Evolutionary conservation across 345 rosid species (phyloP).

Genomic region (Gossypium thurberi): DNA sequence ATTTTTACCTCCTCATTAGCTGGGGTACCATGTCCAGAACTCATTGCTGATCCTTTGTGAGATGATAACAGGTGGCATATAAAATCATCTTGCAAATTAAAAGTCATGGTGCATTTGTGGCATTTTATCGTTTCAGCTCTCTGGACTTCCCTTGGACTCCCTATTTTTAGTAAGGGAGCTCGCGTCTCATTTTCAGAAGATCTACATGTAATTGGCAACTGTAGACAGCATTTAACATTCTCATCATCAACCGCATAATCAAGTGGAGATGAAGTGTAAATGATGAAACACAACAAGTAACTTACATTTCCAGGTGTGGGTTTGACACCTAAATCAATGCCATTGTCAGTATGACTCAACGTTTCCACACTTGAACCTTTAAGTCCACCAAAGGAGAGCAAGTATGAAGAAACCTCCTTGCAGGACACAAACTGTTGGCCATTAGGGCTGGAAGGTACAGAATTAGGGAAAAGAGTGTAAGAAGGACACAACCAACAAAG

Average conservation of each 20-base stretch:
- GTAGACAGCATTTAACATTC: constrained; percentile 18
- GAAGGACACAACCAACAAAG: constrained; percentile 10
- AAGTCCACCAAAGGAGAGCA: constrained; percentile 31
- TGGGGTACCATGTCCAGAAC: constrained; percentile 17
- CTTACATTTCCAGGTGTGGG: constrained; percentile 33
- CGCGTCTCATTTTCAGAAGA: constrained; percentile 22
- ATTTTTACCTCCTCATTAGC: constrained; percentile 20
- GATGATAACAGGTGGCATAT: constrained; percentile 35
- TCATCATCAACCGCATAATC: constrained; percentile 19
- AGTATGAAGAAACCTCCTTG: constrained; percentile 56
- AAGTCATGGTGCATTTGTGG: constrained; percentile 40
- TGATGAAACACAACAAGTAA: neutral
- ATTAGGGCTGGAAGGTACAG: constrained; percentile 49
- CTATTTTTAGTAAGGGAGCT: constrained; percentile 12
- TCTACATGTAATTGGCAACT: constrained; percentile 19
- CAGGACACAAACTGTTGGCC: constrained; percentile 67
- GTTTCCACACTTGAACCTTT: constrained; percentile 26
- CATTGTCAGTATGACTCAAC: constrained; percentile 19
- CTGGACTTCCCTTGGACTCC: constrained; percentile 14
- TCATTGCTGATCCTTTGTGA: constrained; percentile 29
- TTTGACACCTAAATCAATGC: constrained; percentile 14
- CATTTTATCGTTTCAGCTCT: constrained; percentile 27
- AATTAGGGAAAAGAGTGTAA: constrained; percentile 20
- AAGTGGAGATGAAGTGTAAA: constrained; percentile 13
- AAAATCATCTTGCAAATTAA: constrained; percentile 33